Percentiles rank a stretch among this genome's conserved stretches.
These are phyloP conservation scores for Lentinula guzmanii DNA, from an alignment of 768 basidiomycete species.

Conservation along the genomic window DNA sequence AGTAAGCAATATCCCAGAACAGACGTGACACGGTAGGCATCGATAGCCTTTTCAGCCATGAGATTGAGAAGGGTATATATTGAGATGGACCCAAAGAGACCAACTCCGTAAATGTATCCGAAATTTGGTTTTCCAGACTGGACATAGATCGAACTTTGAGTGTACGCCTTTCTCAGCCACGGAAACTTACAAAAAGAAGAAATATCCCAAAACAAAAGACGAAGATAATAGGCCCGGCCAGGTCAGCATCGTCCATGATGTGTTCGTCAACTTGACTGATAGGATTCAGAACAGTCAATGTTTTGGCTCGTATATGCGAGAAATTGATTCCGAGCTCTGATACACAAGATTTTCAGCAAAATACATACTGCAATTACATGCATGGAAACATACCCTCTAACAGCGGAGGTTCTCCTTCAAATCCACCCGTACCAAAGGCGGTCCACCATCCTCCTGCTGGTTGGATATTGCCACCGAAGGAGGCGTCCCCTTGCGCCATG, in stretches of 20 bases:
- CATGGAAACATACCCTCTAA: constrained; percentile 68
- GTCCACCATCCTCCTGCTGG: constrained; percentile 84
- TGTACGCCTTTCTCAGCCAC: not conserved
- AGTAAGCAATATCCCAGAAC: constrained; percentile 96
- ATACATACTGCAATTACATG: not conserved
- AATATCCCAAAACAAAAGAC: constrained; percentile 92
- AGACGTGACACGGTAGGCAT: constrained; percentile 90
- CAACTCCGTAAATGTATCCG: constrained; percentile 97
- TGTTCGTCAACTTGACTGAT: constrained; percentile 75
- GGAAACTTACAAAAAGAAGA: constrained; percentile 74
- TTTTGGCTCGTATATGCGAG: constrained; percentile 89
- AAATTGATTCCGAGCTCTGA: constrained; percentile 98
- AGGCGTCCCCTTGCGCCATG: constrained; percentile 38
- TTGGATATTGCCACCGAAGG: constrained; percentile 72
- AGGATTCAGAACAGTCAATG: constrained; percentile 93
- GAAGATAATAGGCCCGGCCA: constrained; percentile 94
- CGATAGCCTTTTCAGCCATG: constrained; percentile 94
- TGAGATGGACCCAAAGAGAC: constrained; percentile 86
- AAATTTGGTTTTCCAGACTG: constrained; percentile 99
- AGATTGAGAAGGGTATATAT: constrained; percentile 94
- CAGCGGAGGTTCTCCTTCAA: constrained; percentile 93
- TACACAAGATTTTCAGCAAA: not conserved
- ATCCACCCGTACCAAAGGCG: constrained; percentile 91
- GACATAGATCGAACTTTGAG: not conserved
- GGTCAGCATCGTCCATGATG: constrained; percentile 99